These are phyloP conservation scores for Pythium monospermum DNA, from an alignment of 352 stramenopile genomes.

Conservation along the genomic window DNA sequence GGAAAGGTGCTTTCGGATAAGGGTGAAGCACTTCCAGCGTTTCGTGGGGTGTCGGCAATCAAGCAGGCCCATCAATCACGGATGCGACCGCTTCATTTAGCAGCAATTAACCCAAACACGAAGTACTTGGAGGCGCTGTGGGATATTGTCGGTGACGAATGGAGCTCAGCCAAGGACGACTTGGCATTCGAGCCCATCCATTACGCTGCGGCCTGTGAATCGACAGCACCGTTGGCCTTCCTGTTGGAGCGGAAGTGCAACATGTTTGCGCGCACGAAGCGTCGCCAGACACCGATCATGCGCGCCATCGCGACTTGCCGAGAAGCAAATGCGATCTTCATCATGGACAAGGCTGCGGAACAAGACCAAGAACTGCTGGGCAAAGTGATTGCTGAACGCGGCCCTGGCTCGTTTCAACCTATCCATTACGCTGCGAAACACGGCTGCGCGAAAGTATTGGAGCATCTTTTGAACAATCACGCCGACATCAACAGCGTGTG, in stretches of 20 bases:
- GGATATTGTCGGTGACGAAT: conserved; percentile 48
- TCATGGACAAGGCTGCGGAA: conserved; percentile 53
- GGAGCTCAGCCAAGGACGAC: conserved; percentile 46
- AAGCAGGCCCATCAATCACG: conserved; percentile 61
- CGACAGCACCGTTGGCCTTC: conserved; percentile 46
- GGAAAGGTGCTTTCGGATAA: conserved; percentile 43
- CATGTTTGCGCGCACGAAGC: conserved; percentile 57
- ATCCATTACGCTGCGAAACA: conserved; percentile 54
- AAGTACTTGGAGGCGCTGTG: conserved; percentile 60
- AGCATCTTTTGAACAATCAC: conserved; percentile 44
- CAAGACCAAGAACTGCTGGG: conserved; percentile 24
- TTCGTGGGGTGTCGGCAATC: conserved; percentile 55
- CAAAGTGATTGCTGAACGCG: conserved; percentile 43
- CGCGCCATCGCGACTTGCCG: conserved; percentile 37
- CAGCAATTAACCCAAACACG: conserved; percentile 67
- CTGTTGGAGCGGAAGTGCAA: conserved; percentile 49
- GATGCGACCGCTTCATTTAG: conserved; percentile 66
- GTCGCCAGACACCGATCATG: conserved; percentile 58
- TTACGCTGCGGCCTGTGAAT: conserved; percentile 57
- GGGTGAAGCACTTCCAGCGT: conserved; percentile 35
- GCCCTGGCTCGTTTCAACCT: conserved; percentile 43
- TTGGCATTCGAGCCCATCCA: conserved; percentile 60
- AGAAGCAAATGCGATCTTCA: conserved; percentile 51
- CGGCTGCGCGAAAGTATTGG: conserved; percentile 36
- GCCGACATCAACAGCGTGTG: conserved; percentile 49